These are phyloP conservation scores for Epichloe amarillans DNA, from an alignment of 2,329 filamentous ascomycete species.

Conservation along the genomic window DNA sequence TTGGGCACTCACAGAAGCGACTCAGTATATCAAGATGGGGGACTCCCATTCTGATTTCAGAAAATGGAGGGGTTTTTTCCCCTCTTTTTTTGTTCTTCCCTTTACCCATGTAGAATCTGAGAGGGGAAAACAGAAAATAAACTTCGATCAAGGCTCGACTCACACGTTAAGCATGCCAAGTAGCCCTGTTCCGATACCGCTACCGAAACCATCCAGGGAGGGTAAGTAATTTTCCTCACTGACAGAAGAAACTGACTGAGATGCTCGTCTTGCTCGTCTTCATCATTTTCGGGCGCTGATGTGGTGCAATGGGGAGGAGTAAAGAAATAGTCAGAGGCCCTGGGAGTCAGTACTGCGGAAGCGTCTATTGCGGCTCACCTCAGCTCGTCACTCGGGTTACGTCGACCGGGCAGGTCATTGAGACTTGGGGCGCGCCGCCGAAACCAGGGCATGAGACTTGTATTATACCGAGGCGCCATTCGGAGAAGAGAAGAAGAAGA, in stretches of 20 bases:
- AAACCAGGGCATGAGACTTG: constrained; percentile 4
- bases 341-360: constrained; percentile 6
- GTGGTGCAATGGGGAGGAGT: not conserved
- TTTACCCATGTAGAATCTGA: not conserved
- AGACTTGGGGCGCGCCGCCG: constrained; percentile 7
- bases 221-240: not conserved
- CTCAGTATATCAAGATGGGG: not conserved
- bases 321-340: constrained; percentile 1
- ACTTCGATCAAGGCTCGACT: not conserved
- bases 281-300: not conserved
- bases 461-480: not conserved
- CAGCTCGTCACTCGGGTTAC: constrained; percentile 3
- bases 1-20: not conserved
- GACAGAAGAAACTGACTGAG: not conserved
- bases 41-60: not conserved
- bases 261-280: not conserved
- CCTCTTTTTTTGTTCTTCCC: not conserved
- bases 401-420: constrained; percentile 2
- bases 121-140: not conserved
- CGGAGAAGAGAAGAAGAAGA: not conserved
- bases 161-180: constrained; percentile 1
- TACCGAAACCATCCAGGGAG: not conserved
- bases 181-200: constrained; percentile 4
- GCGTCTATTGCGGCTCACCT: constrained; percentile 7
- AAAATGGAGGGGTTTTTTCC: not conserved